Conservation (phyloP, 2,329 filamentous ascomycete species). For the Fusarium compactum region DNA sequence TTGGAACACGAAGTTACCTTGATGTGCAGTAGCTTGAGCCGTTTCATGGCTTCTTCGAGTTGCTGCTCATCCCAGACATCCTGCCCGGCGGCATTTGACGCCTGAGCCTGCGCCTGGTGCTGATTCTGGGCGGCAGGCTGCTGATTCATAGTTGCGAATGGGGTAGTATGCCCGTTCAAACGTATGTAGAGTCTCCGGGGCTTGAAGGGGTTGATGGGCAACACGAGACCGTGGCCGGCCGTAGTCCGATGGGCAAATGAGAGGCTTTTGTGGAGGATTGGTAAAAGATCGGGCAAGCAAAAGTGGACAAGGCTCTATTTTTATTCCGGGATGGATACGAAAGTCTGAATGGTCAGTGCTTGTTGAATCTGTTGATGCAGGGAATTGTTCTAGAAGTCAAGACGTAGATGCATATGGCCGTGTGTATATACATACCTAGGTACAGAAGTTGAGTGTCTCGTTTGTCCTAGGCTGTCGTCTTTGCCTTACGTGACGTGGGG, state of each 20-base stretch:
- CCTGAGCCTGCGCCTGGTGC: constrained; percentile 32
- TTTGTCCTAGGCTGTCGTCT: constrained; percentile 6
- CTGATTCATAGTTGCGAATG: constrained; percentile 37
- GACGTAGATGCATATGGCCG: constrained; percentile 12
- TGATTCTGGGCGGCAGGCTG: constrained; percentile 38
- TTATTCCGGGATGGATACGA: constrained; percentile 18
- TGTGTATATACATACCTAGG: neutral
- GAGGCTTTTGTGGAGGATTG: constrained; percentile 10
- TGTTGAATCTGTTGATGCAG: constrained; percentile 12
- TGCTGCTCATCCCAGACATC: constrained; percentile 62
- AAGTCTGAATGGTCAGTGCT: constrained; percentile 11
- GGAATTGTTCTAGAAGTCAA: constrained; percentile 42
- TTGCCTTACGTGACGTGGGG: constrained; percentile 40
- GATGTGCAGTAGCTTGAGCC: constrained; percentile 66
- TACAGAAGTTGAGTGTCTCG: constrained; percentile 21
- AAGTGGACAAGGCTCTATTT: constrained; percentile 25
- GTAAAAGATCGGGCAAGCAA: constrained; percentile 20
- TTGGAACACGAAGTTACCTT: constrained; percentile 55
- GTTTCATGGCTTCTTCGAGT: constrained; percentile 62
- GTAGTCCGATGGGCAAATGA: constrained; percentile 15
- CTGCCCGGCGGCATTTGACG: constrained; percentile 40
- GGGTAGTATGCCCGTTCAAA: constrained; percentile 7
- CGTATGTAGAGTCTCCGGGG: constrained; percentile 13
- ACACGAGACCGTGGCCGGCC: constrained; percentile 30
- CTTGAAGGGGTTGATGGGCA: constrained; percentile 26